Percentiles rank a stretch among this genome's conserved stretches.
phyloP scores from a whole-genome alignment of 2,329 filamentous ascomycete species.

The Hymenoscyphus occultus region DNA sequence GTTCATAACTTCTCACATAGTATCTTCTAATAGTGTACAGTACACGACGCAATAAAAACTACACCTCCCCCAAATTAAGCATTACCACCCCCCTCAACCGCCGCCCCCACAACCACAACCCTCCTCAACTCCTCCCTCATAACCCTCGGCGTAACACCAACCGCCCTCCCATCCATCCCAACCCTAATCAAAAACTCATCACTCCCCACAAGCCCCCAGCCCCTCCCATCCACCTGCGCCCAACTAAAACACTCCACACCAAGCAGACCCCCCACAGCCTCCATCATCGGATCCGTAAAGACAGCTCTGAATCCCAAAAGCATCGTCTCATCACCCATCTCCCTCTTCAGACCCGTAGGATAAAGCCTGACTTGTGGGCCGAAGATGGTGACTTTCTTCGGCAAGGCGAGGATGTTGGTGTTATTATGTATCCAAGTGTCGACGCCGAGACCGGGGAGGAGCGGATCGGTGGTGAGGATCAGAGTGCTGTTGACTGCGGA shows the following conservation, averaged over 20 bases:
- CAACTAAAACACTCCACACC: slow-evolving; percentile 21
- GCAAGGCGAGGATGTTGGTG: slow-evolving; percentile 28
- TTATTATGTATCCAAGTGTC: slow-evolving; percentile 35
- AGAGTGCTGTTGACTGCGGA: slow-evolving; percentile 14
- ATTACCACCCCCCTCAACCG: not conserved
- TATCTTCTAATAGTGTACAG: too few relatives aligned
- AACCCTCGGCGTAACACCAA: slow-evolving; percentile 16
- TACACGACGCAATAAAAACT: too few relatives aligned
- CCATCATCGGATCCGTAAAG: not conserved
- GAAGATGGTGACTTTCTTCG: not conserved
- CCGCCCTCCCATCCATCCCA: slow-evolving; percentile 26
- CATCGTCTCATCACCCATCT: not conserved
- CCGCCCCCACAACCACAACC: not conserved
- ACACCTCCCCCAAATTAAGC: not conserved
- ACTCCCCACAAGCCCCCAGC: slow-evolving; percentile 29
- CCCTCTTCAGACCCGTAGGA: not conserved
- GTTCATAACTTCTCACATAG: too few relatives aligned
- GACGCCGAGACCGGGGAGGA: slow-evolving; percentile 31
- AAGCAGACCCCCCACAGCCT: slow-evolving; percentile 19
- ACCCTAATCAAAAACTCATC: slow-evolving; percentile 35
- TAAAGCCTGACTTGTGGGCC: not conserved
- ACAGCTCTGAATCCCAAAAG: not conserved
- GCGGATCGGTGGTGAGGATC: slow-evolving; percentile 12
- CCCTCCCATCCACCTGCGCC: slow-evolving; percentile 24
- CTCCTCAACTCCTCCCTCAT: slow-evolving; percentile 18